A percentile compares a stretch with the other conserved stretches of the same genome.
phyloP scores from a whole-genome alignment of 441 rosid species.

The Arabidopsis hybrid region DNA sequence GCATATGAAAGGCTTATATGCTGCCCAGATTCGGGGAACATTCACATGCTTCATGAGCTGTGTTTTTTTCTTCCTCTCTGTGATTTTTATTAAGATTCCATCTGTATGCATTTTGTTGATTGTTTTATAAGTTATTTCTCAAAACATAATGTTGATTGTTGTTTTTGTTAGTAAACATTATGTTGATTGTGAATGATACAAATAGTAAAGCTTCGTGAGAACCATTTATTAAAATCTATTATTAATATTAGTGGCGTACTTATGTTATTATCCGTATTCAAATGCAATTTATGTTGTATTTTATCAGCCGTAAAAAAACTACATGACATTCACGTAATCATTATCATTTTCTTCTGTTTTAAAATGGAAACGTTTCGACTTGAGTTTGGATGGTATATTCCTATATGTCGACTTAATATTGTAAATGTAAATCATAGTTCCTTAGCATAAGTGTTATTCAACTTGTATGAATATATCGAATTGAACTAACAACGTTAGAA shows the following conservation, averaged over 20 bases:
- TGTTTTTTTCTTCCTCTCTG: constrained; percentile 12
- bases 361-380: background rate
- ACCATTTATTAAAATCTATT: background rate
- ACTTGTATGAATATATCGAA: background rate
- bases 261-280: background rate
- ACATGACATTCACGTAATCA: constrained; percentile 8
- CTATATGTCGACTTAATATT: background rate
- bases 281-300: background rate
- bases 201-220: constrained; percentile 6
- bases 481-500: constrained; percentile 17
- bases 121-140: background rate
- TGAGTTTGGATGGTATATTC: constrained; percentile 7
- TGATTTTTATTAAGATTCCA: constrained; percentile 27
- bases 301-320: background rate
- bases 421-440: background rate
- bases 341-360: background rate
- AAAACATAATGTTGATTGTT: constrained; percentile 8
- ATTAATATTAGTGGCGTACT: background rate
- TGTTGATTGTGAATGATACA: constrained; percentile 4
- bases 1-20: constrained; percentile 47
- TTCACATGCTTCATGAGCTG: constrained; percentile 53
- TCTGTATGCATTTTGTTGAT: background rate
- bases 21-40: constrained; percentile 61
- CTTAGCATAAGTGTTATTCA: background rate
- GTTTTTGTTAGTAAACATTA: background rate